These are phyloP conservation scores for Spathaspora arborariae DNA, from an alignment of 805 yeast species.

Conservation along the genomic window DNA sequence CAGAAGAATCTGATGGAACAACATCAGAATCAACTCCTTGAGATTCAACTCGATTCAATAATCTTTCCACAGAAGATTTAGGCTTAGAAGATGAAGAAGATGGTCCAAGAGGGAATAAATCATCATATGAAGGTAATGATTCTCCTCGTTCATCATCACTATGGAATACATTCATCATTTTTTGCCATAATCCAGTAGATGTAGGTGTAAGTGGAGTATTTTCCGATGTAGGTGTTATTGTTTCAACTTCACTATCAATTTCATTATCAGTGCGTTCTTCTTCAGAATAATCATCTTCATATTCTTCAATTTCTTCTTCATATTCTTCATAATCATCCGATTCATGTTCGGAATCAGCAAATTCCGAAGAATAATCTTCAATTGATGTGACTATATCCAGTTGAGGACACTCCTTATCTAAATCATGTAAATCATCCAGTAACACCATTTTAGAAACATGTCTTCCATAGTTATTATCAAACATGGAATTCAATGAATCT, in stretches of 20 bases:
- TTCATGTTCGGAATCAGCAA: slow-evolving; percentile 27
- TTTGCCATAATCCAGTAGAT: slow-evolving; percentile 36
- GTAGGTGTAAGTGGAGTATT: slow-evolving; percentile 1
- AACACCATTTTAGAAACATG: slow-evolving; percentile 40
- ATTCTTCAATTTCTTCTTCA: slow-evolving; percentile 2
- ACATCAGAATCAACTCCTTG: slow-evolving; percentile 21
- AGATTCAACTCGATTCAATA: slow-evolving; percentile 12
- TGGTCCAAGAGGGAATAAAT: slow-evolving; percentile 59
- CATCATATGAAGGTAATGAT: slow-evolving; percentile 67
- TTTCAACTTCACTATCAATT: slow-evolving; percentile 13
- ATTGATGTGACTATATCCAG: not conserved
- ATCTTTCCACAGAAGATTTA: slow-evolving; percentile 30
- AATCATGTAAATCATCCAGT: not conserved
- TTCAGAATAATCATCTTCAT: slow-evolving; percentile 23
- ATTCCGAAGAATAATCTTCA: slow-evolving; percentile 20
- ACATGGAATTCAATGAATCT: slow-evolving; percentile 39
- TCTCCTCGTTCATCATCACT: slow-evolving; percentile 22
- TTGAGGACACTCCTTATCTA: not conserved
- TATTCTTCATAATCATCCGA: slow-evolving; percentile 19
- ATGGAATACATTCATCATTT: slow-evolving; percentile 39
- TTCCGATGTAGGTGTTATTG: not conserved
- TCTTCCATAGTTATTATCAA: slow-evolving; percentile 33
- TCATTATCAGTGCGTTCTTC: slow-evolving; percentile 22
- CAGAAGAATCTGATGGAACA: slow-evolving; percentile 38
- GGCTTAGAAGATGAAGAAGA: slow-evolving; percentile 25